Evolutionary conservation across 768 basidiomycete genomes (phyloP).

Genomic region (Galerina marginata): DNA sequence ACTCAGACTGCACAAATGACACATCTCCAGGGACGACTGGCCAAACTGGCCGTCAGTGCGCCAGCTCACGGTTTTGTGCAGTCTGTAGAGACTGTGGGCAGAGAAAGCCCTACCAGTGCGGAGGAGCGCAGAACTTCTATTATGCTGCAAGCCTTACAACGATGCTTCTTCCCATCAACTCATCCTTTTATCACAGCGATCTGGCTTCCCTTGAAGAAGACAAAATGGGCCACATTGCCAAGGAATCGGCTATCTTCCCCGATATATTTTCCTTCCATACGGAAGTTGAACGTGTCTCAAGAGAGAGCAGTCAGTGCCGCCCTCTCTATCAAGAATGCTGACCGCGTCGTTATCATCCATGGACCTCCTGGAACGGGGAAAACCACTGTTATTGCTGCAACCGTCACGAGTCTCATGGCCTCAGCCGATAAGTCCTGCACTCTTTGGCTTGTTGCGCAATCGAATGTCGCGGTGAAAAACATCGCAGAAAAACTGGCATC

Average conservation of each 20-base stretch:
- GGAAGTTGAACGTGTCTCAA: conserved; percentile 42
- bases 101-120: conserved; percentile 51
- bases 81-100: conserved; percentile 45
- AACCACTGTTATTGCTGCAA: conserved; percentile 64
- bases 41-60: conserved; percentile 31
- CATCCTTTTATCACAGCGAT: conserved; percentile 41
- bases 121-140: conserved; percentile 38
- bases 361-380: conserved; percentile 72
- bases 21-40: conserved; percentile 40
- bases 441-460: conserved; percentile 74
- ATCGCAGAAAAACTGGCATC: conserved; percentile 72
- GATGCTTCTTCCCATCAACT: conserved; percentile 27
- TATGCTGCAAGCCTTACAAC: conserved; percentile 35
- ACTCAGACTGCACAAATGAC: not conserved
- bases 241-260: conserved; percentile 3
- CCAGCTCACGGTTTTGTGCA: not conserved
- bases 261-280: conserved; percentile 23
- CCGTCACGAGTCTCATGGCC: conserved; percentile 41
- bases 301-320: conserved; percentile 37
- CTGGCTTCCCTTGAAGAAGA: conserved; percentile 31
- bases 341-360: conserved; percentile 42
- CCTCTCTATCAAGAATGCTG: conserved; percentile 33
- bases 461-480: conserved; percentile 82
- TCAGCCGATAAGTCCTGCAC: conserved; percentile 33
- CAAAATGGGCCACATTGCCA: conserved; percentile 18